Percentiles rank a stretch among this genome's conserved stretches.
Conservation (phyloP, 2,329 filamentous ascomycete species). For the Trichoderma sp. region DNA sequence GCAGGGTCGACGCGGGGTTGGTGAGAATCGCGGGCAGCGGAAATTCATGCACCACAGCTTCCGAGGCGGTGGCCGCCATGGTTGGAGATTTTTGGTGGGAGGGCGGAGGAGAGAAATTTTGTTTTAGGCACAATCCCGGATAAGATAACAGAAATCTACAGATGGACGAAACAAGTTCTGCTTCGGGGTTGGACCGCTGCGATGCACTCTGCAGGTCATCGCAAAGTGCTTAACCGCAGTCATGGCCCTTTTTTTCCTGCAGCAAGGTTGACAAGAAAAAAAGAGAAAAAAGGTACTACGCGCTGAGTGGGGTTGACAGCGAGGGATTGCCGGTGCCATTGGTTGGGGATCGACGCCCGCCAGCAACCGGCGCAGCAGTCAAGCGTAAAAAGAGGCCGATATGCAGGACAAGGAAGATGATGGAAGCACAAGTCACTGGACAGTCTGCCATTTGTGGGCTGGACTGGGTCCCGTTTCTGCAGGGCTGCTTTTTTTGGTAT, state of each 20-base stretch:
- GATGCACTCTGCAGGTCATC: conserved; percentile 19
- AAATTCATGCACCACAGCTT: conserved; percentile 30
- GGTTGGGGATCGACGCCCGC: background rate
- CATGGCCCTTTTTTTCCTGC: conserved; percentile 9
- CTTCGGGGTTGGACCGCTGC: conserved; percentile 1
- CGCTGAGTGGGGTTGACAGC: background rate
- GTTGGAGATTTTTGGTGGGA: background rate
- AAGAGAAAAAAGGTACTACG: background rate
- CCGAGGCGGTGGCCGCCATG: background rate
- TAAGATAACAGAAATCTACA: background rate
- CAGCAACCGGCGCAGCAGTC: background rate
- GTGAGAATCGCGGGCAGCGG: conserved; percentile 64
- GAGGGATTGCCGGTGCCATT: background rate
- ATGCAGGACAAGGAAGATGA: conserved; percentile 6
- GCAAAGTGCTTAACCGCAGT: background rate
- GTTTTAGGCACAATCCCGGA: background rate
- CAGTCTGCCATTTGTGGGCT: background rate
- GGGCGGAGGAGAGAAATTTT: background rate
- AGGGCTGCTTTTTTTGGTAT: background rate
- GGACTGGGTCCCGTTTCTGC: background rate
- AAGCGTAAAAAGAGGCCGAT: background rate
- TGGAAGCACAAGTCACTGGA: background rate
- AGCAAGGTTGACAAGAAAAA: background rate
- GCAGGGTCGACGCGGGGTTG: conserved; percentile 56
- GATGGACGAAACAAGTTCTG: background rate